Evolutionary conservation across 2,329 filamentous ascomycete genomes (phyloP).

Genomic region (Didymellaceae sp.): DNA sequence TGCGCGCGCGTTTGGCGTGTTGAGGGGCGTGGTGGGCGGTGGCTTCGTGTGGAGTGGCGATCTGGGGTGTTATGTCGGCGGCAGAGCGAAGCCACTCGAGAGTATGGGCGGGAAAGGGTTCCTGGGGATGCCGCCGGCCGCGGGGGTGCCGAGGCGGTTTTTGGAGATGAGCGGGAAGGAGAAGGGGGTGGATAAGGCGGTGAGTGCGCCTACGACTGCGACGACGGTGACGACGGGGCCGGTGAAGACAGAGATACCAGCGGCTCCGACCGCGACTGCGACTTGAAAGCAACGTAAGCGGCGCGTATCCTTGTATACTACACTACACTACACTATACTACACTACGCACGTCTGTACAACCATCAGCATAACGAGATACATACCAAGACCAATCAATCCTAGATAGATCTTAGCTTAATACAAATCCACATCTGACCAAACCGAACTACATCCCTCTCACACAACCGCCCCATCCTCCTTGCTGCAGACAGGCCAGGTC

Average conservation of each 20-base stretch:
- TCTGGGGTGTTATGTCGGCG: slow-evolving; percentile 83
- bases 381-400: too few species aligned
- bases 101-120: slow-evolving; percentile 39
- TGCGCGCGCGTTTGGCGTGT: slow-evolving; percentile 78
- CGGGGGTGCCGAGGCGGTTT: slow-evolving; percentile 83
- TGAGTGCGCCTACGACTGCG: neutral
- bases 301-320: too few species aligned
- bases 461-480: too few species aligned
- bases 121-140: slow-evolving; percentile 64
- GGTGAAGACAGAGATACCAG: neutral
- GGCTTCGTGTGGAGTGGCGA: slow-evolving; percentile 83
- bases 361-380: too few species aligned
- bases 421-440: too few species aligned
- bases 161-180: slow-evolving; percentile 41
- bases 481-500: too few species aligned
- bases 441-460: too few species aligned
- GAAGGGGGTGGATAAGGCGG: slow-evolving; percentile 5
- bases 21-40: slow-evolving; percentile 74
- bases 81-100: slow-evolving; percentile 45
- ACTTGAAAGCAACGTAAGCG: too few species aligned
- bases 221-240: neutral
- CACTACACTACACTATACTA: too few species aligned
- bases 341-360: too few species aligned
- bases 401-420: too few species aligned
- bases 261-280: neutral